Base-by-base conservation (phyloP, 352 stramenopile species). In the Aphanomyces euteiches region DNA sequence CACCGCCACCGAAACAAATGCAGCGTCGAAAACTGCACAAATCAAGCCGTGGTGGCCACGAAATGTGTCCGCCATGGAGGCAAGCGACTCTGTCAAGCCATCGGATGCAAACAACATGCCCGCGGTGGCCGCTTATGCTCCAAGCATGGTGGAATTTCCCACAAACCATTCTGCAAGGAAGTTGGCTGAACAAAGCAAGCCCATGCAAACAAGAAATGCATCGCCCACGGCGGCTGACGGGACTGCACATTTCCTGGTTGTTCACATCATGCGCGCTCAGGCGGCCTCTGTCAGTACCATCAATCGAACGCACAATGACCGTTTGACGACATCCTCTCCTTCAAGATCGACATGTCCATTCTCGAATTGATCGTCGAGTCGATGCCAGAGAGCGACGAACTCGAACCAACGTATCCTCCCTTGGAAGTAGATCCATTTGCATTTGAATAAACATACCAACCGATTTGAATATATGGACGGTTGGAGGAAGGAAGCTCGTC, bases 251-350 rank as follows among this genome's bases (percentile, higher is more conserved):
- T 50, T 12, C 10, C 43, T 1, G 43, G 17, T 12, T 50, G 43
- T 50, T n/a, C 10, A 50, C 43, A n/a, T n/a, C 43, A 50, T n/a
- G 43, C 17, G 43, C 43, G 43, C 43, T n/a, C 90, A 83, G 53
- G 81, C 79, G 72, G 89, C 89, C 67, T 83, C 89, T 1, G 89
- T 73, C 2, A 28, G 28, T 28, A 28, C 28, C 28, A 28, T 28
- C 28, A 28, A 28, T 28, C 28, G 28, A 28, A 28, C 28, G 28
- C 28, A 28, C 28, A 28, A 28, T 2, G 28, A 28, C 28, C 28
- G 28, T 28, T 28, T 28, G 28, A 28, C 28, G 28, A 28, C 28
- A 28, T 28, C 28, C 28, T 28, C 28, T 28, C 28, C 28, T 28
- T 28, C 28, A 28, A 28, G 28, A 28, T 28, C 28, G 28, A 28